Evolutionary conservation across 345 rosid species (phyloP).

Genomic region (Gynandropsis gynandra): DNA sequence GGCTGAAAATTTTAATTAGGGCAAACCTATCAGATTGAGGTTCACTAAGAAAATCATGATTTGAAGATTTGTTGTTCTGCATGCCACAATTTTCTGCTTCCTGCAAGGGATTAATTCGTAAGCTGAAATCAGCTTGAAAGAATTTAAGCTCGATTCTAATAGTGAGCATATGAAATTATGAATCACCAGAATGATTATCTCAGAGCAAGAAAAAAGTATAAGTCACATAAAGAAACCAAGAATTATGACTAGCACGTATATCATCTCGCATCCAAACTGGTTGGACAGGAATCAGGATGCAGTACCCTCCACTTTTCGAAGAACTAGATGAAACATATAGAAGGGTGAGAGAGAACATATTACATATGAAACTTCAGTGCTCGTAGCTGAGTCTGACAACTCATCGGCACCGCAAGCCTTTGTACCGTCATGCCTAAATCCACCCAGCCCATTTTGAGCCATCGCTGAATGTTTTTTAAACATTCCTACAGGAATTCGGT

Average conservation of each 20-base stretch:
- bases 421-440: slow-evolving; percentile 21
- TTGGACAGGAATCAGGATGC: no score
- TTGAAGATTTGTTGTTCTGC: slow-evolving; percentile 30
- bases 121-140: background rate
- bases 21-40: slow-evolving; percentile 15
- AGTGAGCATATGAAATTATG: background rate
- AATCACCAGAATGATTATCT: background rate
- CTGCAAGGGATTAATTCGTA: slow-evolving; percentile 31
- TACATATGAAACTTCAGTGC: slow-evolving; percentile 52
- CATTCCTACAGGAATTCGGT: slow-evolving; percentile 24
- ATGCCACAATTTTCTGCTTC: slow-evolving; percentile 32
- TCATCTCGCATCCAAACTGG: no score
- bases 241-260: background rate
- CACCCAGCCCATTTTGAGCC: slow-evolving; percentile 23
- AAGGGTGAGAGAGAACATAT: background rate
- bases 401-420: slow-evolving; percentile 34
- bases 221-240: slow-evolving; percentile 18
- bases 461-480: slow-evolving; percentile 21
- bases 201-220: slow-evolving; percentile 1
- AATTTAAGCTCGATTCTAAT: background rate
- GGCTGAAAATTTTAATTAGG: no score
- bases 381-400: slow-evolving; percentile 50
- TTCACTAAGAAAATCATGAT: slow-evolving; percentile 43
- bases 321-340: background rate
- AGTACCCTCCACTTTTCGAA: no score